Base-by-base conservation (phyloP, 805 yeast species). In the Suhomyces sp. region DNA sequence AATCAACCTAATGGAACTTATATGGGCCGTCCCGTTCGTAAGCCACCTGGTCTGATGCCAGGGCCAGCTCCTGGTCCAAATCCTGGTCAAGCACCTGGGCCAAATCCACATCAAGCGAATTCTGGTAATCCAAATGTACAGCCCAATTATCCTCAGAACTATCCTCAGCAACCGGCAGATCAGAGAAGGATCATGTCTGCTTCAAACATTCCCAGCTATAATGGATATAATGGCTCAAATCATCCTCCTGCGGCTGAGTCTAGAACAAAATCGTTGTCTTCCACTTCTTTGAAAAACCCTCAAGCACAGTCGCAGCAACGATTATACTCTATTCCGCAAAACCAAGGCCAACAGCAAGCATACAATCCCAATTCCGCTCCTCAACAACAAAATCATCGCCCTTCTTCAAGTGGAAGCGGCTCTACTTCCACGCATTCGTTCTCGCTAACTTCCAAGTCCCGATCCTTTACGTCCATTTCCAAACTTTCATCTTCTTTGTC, bases 381-480 rank as follows among this genome's bases (percentile, higher is more conserved):
- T 12, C 50, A 38, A 6, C 15, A 38, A 8, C 31, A 13, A 15
- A 15, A 41, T 6, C 45, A 38, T 10, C 46, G 60, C 27, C 62
- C 57, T 15, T 33, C 54, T 6, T 61, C 65, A 4, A 52, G 59
- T 29, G 52, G 65, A 13, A 52, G 60, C 19, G 60, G 59, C 4
- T 54, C 60, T 6, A 54, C 52, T 22, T 59, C 58, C n/a, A 44
- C 58, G 26, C 77, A 74, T 50, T 60, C 72, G 2, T 68, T 68
- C 51, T 72, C 77, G 23, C 62, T 74, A 15, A 63, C 74, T 2
- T 72, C 78, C 7, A 73, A 71, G 50, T 71, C 77, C 2, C 59
- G 78, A 35, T 74, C 79, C 1, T 73, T 74, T 50, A 67, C 74
- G 15, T 75, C 79, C 1, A 64, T 76, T 47, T 66, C 73, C 12